Evolutionary conservation across 2,329 filamentous ascomycete species (phyloP).

Genomic region (Fusarium haematococcum): DNA sequence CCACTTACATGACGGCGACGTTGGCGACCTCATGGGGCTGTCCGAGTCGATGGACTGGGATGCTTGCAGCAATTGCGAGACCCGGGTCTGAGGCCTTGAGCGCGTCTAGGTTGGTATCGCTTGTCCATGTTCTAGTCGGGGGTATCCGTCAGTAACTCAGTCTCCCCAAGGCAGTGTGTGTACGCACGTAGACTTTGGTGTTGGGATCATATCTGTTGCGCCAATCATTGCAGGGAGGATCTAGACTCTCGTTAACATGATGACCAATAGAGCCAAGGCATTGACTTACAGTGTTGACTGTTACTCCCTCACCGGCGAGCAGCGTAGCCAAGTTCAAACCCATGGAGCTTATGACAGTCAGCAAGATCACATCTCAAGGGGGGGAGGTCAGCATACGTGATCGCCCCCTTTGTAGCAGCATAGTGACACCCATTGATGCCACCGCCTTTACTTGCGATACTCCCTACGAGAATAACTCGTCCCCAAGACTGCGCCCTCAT

Average conservation of each 20-base stretch:
- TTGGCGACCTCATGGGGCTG: slow-evolving; percentile 51
- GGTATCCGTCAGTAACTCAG: neutral
- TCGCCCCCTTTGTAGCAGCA: slow-evolving; percentile 49
- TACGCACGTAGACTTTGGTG: slow-evolving; percentile 46
- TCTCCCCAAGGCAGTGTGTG: accelerated
- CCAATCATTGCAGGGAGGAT: slow-evolving; percentile 52
- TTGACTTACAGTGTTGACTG: slow-evolving; percentile 48
- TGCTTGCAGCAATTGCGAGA: slow-evolving; percentile 49
- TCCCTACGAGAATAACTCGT: slow-evolving; percentile 48
- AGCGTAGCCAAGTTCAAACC: slow-evolving; percentile 49
- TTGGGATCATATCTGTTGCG: slow-evolving; percentile 51
- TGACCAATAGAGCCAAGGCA: neutral
- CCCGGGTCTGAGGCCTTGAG: slow-evolving; percentile 48
- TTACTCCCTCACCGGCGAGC: slow-evolving; percentile 49
- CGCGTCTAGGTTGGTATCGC: slow-evolving; percentile 46
- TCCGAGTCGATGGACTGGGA: slow-evolving; percentile 50
- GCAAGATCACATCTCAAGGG: neutral
- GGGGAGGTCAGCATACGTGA: slow-evolving; percentile 21
- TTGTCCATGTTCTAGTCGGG: slow-evolving; percentile 46
- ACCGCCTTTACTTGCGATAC: slow-evolving; percentile 49
- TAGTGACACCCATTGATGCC: slow-evolving; percentile 53
- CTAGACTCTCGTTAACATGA: neutral
- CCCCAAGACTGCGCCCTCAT: slow-evolving; percentile 50
- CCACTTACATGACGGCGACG: slow-evolving; percentile 49
- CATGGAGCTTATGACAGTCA: slow-evolving; percentile 46